phyloP scores from a whole-genome alignment of 2,329 filamentous ascomycete species.

The Dothidotthia symphoricarpi region DNA sequence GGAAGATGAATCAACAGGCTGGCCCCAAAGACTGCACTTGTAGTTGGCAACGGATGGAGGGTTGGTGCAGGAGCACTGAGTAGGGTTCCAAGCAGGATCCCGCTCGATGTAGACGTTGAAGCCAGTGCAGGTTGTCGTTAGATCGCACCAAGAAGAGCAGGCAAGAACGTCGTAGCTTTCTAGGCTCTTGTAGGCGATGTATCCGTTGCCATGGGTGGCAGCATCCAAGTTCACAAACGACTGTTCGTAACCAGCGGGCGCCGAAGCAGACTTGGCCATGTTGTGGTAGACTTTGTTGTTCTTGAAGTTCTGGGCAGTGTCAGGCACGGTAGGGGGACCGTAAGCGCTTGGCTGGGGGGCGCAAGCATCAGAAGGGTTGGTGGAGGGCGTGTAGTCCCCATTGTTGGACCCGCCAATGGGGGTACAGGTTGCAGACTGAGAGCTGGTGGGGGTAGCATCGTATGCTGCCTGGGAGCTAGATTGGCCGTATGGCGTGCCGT shows the following conservation, averaged over 20 bases:
- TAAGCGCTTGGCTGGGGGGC: slow-evolving; percentile 25
- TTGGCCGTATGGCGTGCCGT: too few relatives aligned
- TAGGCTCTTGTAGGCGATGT: slow-evolving; percentile 26
- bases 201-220: slow-evolving; percentile 18
- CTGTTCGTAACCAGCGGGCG: slow-evolving; percentile 19
- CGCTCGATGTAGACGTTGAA: slow-evolving; percentile 32
- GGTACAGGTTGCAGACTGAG: slow-evolving; percentile 15
- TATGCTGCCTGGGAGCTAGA: too few relatives aligned
- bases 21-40: slow-evolving; percentile 28
- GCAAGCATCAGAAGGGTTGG: slow-evolving; percentile 28
- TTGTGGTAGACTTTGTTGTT: slow-evolving; percentile 22
- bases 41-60: slow-evolving; percentile 21
- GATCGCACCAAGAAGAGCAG: slow-evolving; percentile 21
- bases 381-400: slow-evolving; percentile 28
- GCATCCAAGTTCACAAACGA: slow-evolving; percentile 20
- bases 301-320: slow-evolving; percentile 27
- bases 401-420: slow-evolving; percentile 25
- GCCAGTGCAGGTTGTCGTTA: slow-evolving; percentile 19
- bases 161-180: slow-evolving; percentile 19
- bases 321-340: slow-evolving; percentile 19
- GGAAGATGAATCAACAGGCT: slow-evolving; percentile 17
- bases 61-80: slow-evolving; percentile 24
- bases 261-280: slow-evolving; percentile 22
- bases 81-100: slow-evolving; percentile 23
- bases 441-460: slow-evolving; percentile 1